Evolutionary conservation across 2,329 filamentous ascomycete genomes (phyloP), one percentile per base, ranked within the genome.

Genomic region (Cordyceps cateniannulata): DNA sequence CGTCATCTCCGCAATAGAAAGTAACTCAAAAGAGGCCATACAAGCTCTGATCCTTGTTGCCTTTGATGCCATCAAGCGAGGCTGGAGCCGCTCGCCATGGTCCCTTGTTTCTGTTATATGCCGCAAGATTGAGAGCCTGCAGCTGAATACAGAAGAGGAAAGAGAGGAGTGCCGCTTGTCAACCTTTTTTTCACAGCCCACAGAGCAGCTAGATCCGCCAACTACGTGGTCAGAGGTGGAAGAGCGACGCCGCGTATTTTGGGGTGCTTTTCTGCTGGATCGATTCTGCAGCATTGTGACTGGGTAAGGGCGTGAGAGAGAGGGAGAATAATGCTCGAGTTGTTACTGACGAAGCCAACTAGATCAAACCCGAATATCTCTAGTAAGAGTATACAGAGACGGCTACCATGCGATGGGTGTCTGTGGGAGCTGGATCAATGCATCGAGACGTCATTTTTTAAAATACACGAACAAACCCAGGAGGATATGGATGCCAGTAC

Each of bases 231-330:
- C 65, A 1, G 74, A 76, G 59, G 65, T 67, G 1, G 76, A 77
- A 62, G 74, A 76, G 60, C 64, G 75, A 6, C 66, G 76, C 2
- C 65, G 75, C 0, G 70, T 77, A 3, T 77, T 77, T 59, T 77
- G 75, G 75, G 75, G 71, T 14, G 69, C 76, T 3, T 77, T 77
- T 62, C 64, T 72, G 2, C 66, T 76, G 61, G 75, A 77, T 42
- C 67, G 75, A 7, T 78, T 79, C 69, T 73, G 70, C 65, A 67
- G 67, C 68, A 73, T 77, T 16, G 69, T 69, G 14, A 77, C 74
- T 4, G 75, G 75, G 7, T 76, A 72, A 71, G 75, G 8, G 27
- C 27, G 73, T 59, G 67, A 69, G 8, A 40, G 3, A 20, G 14
- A 18, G 2, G 20, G 8, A 12, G 12, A 9, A 18, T 7, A 7